phyloP scores from a whole-genome alignment of 768 basidiomycete genomes.

The Butyriboletus loyo region DNA sequence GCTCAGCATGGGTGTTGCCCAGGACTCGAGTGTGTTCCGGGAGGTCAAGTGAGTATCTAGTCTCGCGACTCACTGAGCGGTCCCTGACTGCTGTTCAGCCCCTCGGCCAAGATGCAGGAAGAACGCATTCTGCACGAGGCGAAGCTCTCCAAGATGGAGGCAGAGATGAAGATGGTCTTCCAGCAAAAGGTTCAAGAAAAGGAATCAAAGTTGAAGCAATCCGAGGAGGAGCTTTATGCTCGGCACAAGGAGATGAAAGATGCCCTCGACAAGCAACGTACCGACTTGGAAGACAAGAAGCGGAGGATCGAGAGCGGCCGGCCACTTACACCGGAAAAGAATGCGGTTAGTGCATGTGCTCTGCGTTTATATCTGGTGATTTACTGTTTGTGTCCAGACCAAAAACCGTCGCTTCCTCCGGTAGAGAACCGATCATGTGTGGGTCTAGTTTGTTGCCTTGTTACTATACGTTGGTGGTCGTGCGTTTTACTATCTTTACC shows the following conservation, averaged over 20 bases:
- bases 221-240: slow-evolving; percentile 97
- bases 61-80: neutral
- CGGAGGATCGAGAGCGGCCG: slow-evolving; percentile 91
- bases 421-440: slow-evolving; percentile 18
- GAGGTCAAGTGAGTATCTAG: slow-evolving; percentile 85
- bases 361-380: slow-evolving; percentile 1
- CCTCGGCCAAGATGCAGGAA: slow-evolving; percentile 93
- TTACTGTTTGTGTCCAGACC: slow-evolving; percentile 24
- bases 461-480: slow-evolving; percentile 31
- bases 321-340: slow-evolving; percentile 93
- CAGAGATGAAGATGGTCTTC: slow-evolving; percentile 99
- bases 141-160: slow-evolving; percentile 98
- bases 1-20: slow-evolving; percentile 94
- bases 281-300: slow-evolving; percentile 98
- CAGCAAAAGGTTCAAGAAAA: slow-evolving; percentile 99
- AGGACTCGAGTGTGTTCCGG: slow-evolving; percentile 97
- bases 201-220: slow-evolving; percentile 98
- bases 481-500: slow-evolving; percentile 23
- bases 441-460: slow-evolving; percentile 23
- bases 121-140: slow-evolving; percentile 95
- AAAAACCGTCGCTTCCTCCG: slow-evolving; percentile 38
- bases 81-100: slow-evolving; percentile 48
- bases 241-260: slow-evolving; percentile 99
- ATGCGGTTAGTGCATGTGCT: slow-evolving; percentile 53
- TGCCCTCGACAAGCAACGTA: slow-evolving; percentile 92